These are phyloP conservation scores for Geranium rotundifolium DNA, from an alignment of 345 rosid species.

Conservation along the genomic window DNA sequence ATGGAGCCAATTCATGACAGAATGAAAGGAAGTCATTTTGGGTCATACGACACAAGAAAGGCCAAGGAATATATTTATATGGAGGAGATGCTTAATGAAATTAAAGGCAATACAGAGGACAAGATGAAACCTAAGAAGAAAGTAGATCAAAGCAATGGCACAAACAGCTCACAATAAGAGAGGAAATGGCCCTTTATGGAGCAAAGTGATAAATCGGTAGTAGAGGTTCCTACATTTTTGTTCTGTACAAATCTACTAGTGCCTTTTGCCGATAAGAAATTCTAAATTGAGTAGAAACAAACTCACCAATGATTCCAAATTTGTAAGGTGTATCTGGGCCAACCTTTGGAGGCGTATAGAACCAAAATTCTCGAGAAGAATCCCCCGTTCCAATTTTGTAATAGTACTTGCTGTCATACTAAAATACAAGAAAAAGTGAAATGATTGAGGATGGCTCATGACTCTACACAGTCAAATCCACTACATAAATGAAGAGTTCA, in stretches of 20 bases:
- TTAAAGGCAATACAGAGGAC: neutral
- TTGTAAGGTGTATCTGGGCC: conserved; percentile 72
- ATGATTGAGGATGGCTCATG: neutral
- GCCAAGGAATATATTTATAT: neutral
- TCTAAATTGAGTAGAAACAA: conserved; percentile 3
- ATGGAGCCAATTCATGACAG: neutral
- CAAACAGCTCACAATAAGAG: neutral
- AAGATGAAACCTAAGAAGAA: neutral
- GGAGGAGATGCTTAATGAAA: neutral
- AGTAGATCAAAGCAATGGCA: neutral
- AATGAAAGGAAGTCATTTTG: neutral
- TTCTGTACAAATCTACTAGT: neutral
- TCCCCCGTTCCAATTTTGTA: conserved; percentile 69
- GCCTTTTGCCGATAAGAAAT: neutral
- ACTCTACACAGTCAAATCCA: neutral
- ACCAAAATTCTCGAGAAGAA: conserved; percentile 75
- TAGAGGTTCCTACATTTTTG: neutral
- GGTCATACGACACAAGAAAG: neutral
- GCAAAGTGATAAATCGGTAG: neutral
- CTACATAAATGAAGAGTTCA: neutral
- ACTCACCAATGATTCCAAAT: conserved; percentile 91
- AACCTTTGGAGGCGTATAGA: conserved; percentile 68
- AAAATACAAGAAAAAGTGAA: conserved; percentile 8
- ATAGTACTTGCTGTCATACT: conserved; percentile 80
- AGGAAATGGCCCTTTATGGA: neutral